Base-by-base conservation (phyloP, 1,139 yeast species). In the Scheffersomyces parashehatae region DNA sequence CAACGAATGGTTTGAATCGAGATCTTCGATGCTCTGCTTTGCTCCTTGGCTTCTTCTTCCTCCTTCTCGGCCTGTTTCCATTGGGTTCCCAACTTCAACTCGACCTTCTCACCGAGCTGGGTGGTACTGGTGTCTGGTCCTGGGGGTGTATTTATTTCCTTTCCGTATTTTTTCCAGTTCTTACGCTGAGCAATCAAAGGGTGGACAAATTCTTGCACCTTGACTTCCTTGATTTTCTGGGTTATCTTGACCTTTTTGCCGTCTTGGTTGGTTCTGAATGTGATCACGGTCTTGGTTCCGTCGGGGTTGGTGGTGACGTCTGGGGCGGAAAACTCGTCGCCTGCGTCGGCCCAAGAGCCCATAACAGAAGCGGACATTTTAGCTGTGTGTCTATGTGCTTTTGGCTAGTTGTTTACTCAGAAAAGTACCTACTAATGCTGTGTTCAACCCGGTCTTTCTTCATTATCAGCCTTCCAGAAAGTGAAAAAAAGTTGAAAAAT, bases 81-180 rank as follows among this genome's bases (percentile, higher is more conserved):
- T 47, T 84, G 76, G 41, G 87, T 79, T 45, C 86, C 85, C 59
- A 86, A 72, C 60, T 81, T 79, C 58, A 84, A 71, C 52, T 78
- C 81, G 42, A 89, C 88, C 58, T 82, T 85, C 62, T 90, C 97
- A 51, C 95, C 96, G 45, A 88, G 75, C 59, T 86, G 89, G n/a
- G 97, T 90, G 47, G 95, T 88, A 60, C 88, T 79, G 47, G 82
- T 75, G 68, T 89, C 95, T 45, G 97, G 96, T 3, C 97, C 98
- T 13, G 91, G 82, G 9, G 85, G 81, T 44, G 85, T 77, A 54
- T 79, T 81, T 60, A 74, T 79, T 64, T 93, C 98, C 49, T 79
- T 83, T 44, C 99, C 99, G 65, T 83, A 95, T 67, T 88, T 88
- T 50, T 65, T 60, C 93, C 91, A 86, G 55, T 79, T 81, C 64